phyloP scores from a whole-genome alignment of 352 stramenopile species.

The Aphanomyces stellatus region DNA sequence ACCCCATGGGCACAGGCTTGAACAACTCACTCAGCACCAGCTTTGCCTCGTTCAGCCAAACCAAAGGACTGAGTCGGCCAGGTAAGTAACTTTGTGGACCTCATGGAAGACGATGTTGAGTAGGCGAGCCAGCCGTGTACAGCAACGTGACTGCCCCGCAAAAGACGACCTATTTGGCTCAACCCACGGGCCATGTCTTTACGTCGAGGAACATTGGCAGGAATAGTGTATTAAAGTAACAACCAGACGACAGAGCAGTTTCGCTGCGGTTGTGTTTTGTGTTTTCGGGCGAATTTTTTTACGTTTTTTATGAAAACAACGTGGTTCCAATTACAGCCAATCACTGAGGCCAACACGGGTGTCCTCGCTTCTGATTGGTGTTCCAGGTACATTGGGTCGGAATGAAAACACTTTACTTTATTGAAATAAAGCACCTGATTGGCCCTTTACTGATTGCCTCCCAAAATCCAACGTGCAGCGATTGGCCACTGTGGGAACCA shows the following conservation, averaged over 20 bases:
- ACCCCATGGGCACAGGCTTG: neutral
- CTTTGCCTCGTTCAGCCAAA: neutral
- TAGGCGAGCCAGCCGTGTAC: constrained; percentile 3
- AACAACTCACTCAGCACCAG: neutral
- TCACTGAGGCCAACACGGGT: too few species aligned
- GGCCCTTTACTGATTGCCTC: too few species aligned
- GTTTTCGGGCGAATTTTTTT: too few species aligned
- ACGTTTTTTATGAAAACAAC: too few species aligned
- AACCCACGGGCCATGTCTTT: constrained; percentile 18
- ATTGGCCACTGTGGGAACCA: neutral
- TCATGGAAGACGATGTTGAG: neutral
- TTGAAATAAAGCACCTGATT: too few species aligned
- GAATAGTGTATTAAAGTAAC: neutral
- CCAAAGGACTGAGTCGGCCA: constrained; percentile 1
- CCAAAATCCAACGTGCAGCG: too few species aligned
- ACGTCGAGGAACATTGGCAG: neutral
- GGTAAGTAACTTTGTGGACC: neutral
- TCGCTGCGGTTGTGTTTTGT: too few species aligned
- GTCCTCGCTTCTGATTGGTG: too few species aligned
- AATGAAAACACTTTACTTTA: too few species aligned
- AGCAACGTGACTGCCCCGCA: neutral
- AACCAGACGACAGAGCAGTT: too few species aligned
- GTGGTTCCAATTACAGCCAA: too few species aligned
- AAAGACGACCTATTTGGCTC: constrained; percentile 4
- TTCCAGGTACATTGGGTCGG: too few species aligned